phyloP scores from a whole-genome alignment of 345 rosid species.

The Hevea brasiliensis region DNA sequence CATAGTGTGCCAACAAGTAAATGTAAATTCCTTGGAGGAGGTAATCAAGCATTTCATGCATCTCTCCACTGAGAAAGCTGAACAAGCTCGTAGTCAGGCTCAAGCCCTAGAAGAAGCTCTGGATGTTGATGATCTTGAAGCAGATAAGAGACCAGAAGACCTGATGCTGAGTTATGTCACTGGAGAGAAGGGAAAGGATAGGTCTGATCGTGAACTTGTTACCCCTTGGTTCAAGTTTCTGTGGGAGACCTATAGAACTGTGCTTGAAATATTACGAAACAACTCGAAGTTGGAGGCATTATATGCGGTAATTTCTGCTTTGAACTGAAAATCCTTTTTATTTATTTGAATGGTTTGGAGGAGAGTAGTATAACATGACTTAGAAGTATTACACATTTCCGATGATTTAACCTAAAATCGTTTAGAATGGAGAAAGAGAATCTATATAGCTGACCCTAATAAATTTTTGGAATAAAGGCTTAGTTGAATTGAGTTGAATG shows the following conservation, averaged over 20 bases:
- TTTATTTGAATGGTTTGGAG: not conserved
- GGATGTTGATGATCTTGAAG: slow-evolving; percentile 98
- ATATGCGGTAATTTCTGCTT: slow-evolving; percentile 74
- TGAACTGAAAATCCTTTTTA: not conserved
- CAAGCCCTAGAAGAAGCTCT: slow-evolving; percentile 97
- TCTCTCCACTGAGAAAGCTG: slow-evolving; percentile 94
- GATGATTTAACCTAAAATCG: no score
- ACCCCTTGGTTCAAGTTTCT: slow-evolving; percentile 99
- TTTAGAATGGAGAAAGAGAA: no score
- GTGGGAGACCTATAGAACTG: slow-evolving; percentile 99
- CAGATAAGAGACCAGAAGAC: slow-evolving; percentile 95
- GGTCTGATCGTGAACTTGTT: slow-evolving; percentile 96
- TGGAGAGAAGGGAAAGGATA: slow-evolving; percentile 97
- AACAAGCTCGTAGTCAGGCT: slow-evolving; percentile 91
- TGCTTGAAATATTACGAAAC: slow-evolving; percentile 90
- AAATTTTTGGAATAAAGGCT: no score
- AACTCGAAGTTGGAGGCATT: slow-evolving; percentile 96
- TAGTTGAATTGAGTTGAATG: no score
- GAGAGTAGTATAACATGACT: no score
- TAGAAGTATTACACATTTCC: no score
- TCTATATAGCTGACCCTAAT: no score
- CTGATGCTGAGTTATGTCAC: slow-evolving; percentile 97
- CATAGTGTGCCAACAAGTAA: slow-evolving; percentile 93
- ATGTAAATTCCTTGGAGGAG: slow-evolving; percentile 93
- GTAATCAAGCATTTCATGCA: slow-evolving; percentile 96